These are phyloP conservation scores for Sporothrix euskadiensis DNA, from an alignment of 2,329 filamentous ascomycete species.

Conservation along the genomic window DNA sequence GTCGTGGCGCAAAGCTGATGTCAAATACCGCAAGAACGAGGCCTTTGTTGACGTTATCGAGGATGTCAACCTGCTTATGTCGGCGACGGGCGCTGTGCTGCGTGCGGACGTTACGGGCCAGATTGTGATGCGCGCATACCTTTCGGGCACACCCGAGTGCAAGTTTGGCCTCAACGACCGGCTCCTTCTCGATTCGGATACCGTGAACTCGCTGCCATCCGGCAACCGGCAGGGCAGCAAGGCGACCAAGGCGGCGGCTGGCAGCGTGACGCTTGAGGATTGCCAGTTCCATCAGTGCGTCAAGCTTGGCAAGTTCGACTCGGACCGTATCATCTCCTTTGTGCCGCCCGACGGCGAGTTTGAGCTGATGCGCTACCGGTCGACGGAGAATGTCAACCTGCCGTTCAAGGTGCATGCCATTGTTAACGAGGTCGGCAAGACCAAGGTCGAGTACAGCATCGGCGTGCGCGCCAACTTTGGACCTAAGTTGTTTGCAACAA, in stretches of 20 bases:
- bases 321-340: constrained; percentile 94
- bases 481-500: constrained; percentile 93
- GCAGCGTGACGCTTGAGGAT: constrained; percentile 93
- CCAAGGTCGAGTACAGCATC: constrained; percentile 98
- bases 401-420: constrained; percentile 99
- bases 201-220: constrained; percentile 64
- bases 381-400: constrained; percentile 96
- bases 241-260: constrained; percentile 91
- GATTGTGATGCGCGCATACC: constrained; percentile 97
- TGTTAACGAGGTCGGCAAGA: constrained; percentile 94
- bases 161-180: constrained; percentile 98
- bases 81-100: constrained; percentile 91
- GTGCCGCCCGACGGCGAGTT: constrained; percentile 97
- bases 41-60: constrained; percentile 99
- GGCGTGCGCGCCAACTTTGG: constrained; percentile 97
- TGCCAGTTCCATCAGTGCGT: constrained; percentile 99
- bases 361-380: constrained; percentile 97
- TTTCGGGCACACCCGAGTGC: constrained; percentile 95
- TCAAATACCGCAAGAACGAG: constrained; percentile 99
- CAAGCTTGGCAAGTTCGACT: constrained; percentile 94
- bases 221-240: constrained; percentile 81
- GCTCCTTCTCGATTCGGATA: constrained; percentile 79
- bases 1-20: constrained; percentile 94
- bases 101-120: constrained; percentile 95
- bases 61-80: constrained; percentile 98